phyloP scores from a whole-genome alignment of 2,329 filamentous ascomycete genomes.

The Fusarium sp. region DNA sequence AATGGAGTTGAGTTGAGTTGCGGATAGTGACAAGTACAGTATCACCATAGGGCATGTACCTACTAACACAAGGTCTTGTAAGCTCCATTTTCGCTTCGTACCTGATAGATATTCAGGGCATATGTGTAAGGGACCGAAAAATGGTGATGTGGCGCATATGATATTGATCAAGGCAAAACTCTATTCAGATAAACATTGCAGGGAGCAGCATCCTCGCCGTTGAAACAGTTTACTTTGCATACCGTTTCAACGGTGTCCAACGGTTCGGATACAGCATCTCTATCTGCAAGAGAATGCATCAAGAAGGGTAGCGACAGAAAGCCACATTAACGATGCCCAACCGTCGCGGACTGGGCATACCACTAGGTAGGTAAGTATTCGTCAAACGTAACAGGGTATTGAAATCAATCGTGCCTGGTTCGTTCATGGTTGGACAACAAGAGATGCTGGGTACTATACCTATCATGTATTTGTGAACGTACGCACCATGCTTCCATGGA shows the following conservation, averaged over 20 bases:
- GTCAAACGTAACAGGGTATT: neutral
- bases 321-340: slow-evolving; percentile 13
- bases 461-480: slow-evolving; percentile 6
- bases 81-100: slow-evolving; percentile 4
- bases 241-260: slow-evolving; percentile 10
- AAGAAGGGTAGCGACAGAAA: slow-evolving; percentile 24
- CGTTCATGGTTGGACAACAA: slow-evolving; percentile 3
- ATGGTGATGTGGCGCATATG: slow-evolving; percentile 22
- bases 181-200: slow-evolving; percentile 9
- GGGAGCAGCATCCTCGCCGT: neutral
- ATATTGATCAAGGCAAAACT: slow-evolving; percentile 6
- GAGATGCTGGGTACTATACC: neutral
- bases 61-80: neutral
- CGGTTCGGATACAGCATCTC: slow-evolving; percentile 11
- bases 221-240: slow-evolving; percentile 8
- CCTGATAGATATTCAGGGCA: neutral
- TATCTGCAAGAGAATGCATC: slow-evolving; percentile 16
- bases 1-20: slow-evolving; percentile 6
- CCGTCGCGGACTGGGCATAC: neutral
- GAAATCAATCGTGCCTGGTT: neutral
- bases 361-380: neutral
- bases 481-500: neutral
- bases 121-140: slow-evolving; percentile 1
- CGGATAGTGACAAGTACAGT: slow-evolving; percentile 26
- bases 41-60: slow-evolving; percentile 11